Evolutionary conservation across 495 filamentous ascomycete genomes (phyloP).

Genomic region (Apiosordaria backusii): DNA sequence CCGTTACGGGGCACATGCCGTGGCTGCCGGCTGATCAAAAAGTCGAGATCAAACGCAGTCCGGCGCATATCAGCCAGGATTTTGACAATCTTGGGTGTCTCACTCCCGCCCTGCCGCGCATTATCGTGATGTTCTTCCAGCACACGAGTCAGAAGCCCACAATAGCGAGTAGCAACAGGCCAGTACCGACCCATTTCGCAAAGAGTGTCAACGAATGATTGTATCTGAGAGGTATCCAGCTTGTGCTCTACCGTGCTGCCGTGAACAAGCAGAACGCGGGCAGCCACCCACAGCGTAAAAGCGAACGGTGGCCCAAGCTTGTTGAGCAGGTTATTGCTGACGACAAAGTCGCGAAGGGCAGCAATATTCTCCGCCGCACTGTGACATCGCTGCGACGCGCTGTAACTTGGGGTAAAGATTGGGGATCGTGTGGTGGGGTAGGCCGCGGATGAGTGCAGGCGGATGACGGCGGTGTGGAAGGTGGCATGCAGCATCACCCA

Average conservation of each 20-base stretch:
- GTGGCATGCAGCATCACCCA: slow-evolving; percentile 90
- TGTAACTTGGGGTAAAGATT: slow-evolving; percentile 82
- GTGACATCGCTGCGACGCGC: slow-evolving; percentile 74
- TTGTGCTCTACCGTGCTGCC: slow-evolving; percentile 81
- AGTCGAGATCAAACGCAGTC: slow-evolving; percentile 80
- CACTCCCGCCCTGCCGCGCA: slow-evolving; percentile 67
- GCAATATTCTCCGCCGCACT: slow-evolving; percentile 80
- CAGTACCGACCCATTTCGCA: slow-evolving; percentile 76
- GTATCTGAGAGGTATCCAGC: slow-evolving; percentile 66
- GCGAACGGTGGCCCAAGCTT: slow-evolving; percentile 85
- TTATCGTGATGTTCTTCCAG: slow-evolving; percentile 79
- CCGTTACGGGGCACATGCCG: slow-evolving; percentile 46
- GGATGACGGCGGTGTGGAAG: slow-evolving; percentile 71
- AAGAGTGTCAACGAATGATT: slow-evolving; percentile 75
- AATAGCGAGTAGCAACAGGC: slow-evolving; percentile 80
- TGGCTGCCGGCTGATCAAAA: slow-evolving; percentile 80
- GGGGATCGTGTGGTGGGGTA: slow-evolving; percentile 83
- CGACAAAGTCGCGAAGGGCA: slow-evolving; percentile 69
- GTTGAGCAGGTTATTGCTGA: slow-evolving; percentile 65
- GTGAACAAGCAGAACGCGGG: slow-evolving; percentile 78
- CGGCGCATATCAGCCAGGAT: slow-evolving; percentile 88
- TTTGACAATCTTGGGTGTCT: slow-evolving; percentile 74
- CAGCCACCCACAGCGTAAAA: slow-evolving; percentile 90
- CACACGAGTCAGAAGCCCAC: slow-evolving; percentile 72
- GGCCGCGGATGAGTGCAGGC: slow-evolving; percentile 86